Base-by-base conservation (phyloP, 2,329 filamentous ascomycete species). In the Zalaria sp. region DNA sequence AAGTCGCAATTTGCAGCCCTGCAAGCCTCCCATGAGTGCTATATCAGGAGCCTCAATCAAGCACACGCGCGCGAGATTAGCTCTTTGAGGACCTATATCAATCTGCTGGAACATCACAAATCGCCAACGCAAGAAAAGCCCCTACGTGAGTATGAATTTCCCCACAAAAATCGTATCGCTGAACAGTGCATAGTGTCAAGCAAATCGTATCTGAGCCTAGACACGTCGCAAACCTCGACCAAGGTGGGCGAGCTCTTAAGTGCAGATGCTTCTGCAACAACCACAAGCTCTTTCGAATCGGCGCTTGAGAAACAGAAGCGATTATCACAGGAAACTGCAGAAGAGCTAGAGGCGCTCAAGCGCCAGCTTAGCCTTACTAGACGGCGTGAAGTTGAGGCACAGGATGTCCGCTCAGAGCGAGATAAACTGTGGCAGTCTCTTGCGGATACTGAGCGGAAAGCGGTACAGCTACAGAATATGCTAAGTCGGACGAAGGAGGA, bases 1-100 rank as follows among this genome's bases (percentile, higher is more conserved):
- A 41, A 4, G 31, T 52, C 18, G 46, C 61, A 64, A 38, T 60
- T 65, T 36, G 45, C 50, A 7, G 53, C 48, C 40, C 47, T 66
- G 41, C 55, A 56, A 37, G 49, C 48, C 25, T 58, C 62, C 8
- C 61, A 66, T 43, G 61, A 67, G 43, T 53, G 58, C 3, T 59
- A 65, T 41, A 44, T 63, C 18, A 46, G 46, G 10, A 61, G 53
- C 39, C 49, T 67, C 34, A 51, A 49, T 40, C 56, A 59, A 34
- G 50, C 60, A n/a, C 63, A 67, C 47, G 51, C 53, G 10, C 55
- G 54, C 27, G 64, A 66, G 51, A 42, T 66, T 6, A 53, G 55
- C n/a, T 60, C 60, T 5, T 45, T 64, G 29, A 56, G 51, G 25
- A 53, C 59, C 25, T 62, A 66, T 46, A 53, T 61, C 34, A 51